phyloP scores from a whole-genome alignment of 2,329 filamentous ascomycete species.

The Bipolaris oryzae region DNA sequence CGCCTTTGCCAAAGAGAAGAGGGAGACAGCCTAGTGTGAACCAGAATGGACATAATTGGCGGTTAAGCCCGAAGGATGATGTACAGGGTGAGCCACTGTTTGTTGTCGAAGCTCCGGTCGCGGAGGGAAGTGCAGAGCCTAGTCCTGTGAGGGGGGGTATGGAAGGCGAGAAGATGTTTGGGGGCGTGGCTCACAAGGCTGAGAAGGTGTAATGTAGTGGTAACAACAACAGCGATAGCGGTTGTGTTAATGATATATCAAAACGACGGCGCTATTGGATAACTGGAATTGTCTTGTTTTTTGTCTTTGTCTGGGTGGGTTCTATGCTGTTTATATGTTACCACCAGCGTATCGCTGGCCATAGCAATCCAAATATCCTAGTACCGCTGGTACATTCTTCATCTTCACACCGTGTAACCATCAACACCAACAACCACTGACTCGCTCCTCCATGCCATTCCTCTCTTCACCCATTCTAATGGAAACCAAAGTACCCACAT shows the following conservation, averaged over 20 bases:
- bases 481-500: too few relatives aligned
- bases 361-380: background rate
- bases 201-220: background rate
- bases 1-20: constrained; percentile 57
- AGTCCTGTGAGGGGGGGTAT: constrained; percentile 2
- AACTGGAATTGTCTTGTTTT: background rate
- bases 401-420: background rate
- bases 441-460: too few relatives aligned
- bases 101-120: constrained; percentile 38
- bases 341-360: background rate
- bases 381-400: background rate
- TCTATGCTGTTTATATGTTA: background rate
- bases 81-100: constrained; percentile 30
- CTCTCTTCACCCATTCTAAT: too few relatives aligned
- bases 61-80: constrained; percentile 7
- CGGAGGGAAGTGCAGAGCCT: constrained; percentile 8
- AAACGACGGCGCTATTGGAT: background rate
- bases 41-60: constrained; percentile 12
- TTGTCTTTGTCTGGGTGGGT: background rate
- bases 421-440: background rate
- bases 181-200: background rate
- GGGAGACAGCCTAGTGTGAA: constrained; percentile 45
- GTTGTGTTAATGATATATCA: background rate
- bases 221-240: background rate
- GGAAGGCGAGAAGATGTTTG: background rate